Evolutionary conservation across 2,329 filamentous ascomycete genomes (phyloP).

Genomic region (Epichloe aotearoae): DNA sequence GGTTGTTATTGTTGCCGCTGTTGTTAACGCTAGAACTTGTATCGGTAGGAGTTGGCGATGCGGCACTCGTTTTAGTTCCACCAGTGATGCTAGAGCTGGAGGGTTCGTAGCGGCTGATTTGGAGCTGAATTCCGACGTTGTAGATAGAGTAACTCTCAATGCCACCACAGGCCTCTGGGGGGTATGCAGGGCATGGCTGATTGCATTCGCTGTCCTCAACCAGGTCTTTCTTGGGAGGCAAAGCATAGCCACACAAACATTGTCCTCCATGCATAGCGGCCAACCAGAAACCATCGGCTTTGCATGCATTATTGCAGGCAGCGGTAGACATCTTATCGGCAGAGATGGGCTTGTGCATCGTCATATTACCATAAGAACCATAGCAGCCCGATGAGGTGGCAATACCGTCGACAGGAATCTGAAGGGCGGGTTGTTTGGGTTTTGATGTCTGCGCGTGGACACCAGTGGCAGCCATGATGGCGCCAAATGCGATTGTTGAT

Average conservation of each 20-base stretch:
- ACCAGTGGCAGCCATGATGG: slow-evolving; percentile 17
- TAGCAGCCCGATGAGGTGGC: slow-evolving; percentile 39
- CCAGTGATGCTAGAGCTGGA: slow-evolving; percentile 13
- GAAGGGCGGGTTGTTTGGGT: slow-evolving; percentile 22
- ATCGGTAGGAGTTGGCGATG: slow-evolving; percentile 8
- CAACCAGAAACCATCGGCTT: slow-evolving; percentile 35
- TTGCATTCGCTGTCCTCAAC: slow-evolving; percentile 49
- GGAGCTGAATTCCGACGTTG: slow-evolving; percentile 35
- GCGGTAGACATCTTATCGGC: slow-evolving; percentile 22
- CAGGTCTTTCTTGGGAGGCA: slow-evolving; percentile 45
- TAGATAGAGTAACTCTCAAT: slow-evolving; percentile 28
- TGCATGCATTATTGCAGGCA: slow-evolving; percentile 27
- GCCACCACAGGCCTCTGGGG: slow-evolving; percentile 43
- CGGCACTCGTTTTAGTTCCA: background rate
- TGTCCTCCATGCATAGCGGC: slow-evolving; percentile 47
- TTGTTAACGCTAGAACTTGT: slow-evolving; percentile 9
- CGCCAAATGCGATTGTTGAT: slow-evolving; percentile 15
- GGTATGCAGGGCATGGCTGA: slow-evolving; percentile 51
- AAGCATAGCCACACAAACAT: slow-evolving; percentile 61
- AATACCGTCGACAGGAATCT: slow-evolving; percentile 22
- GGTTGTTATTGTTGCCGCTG: background rate
- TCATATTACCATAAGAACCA: slow-evolving; percentile 27
- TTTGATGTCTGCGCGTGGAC: slow-evolving; percentile 8
- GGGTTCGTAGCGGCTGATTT: slow-evolving; percentile 16
- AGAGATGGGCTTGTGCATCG: slow-evolving; percentile 10